Evolutionary conservation across 208 protist genomes (phyloP).

Genomic region (Leptomonas pyrrhocoris): DNA sequence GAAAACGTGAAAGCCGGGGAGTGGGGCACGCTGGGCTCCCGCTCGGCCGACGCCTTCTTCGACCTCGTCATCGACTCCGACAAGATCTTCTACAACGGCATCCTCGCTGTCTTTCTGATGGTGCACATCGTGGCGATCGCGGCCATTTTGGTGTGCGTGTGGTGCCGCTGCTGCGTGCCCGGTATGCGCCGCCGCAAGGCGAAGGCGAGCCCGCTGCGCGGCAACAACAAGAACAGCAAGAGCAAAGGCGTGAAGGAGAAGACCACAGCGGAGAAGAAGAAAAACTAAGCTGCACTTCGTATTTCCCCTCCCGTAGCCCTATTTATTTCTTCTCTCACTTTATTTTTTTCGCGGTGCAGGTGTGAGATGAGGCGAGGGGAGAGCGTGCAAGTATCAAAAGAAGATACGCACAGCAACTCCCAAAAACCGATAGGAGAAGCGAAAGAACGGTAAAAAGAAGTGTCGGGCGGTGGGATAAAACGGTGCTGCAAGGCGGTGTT

Average conservation of each 20-base stretch:
- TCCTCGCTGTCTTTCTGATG: slow-evolving; percentile 43
- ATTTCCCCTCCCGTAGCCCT: background rate
- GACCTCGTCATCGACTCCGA: slow-evolving; percentile 31
- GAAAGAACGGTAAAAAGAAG: too few relatives aligned
- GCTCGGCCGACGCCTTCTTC: slow-evolving; percentile 29
- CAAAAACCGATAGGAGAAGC: too few relatives aligned
- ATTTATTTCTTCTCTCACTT: background rate
- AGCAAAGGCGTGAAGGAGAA: background rate
- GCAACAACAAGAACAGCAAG: background rate
- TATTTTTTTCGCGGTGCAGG: background rate
- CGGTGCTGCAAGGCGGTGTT: background rate
- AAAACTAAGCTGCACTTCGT: background rate
- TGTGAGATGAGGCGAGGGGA: background rate
- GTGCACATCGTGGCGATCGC: slow-evolving; percentile 30
- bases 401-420: background rate
- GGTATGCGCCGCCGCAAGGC: slow-evolving; percentile 22
- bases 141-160: slow-evolving; percentile 18
- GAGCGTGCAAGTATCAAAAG: background rate
- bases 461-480: too few relatives aligned
- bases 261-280: slow-evolving; percentile 28
- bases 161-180: slow-evolving; percentile 26
- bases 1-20: slow-evolving; percentile 29
- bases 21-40: slow-evolving; percentile 33
- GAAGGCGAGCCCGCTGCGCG: slow-evolving; percentile 1
- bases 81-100: slow-evolving; percentile 55